Evolutionary conservation across 331 rosid genomes (phyloP).

Genomic region (Arachis monticola): DNA sequence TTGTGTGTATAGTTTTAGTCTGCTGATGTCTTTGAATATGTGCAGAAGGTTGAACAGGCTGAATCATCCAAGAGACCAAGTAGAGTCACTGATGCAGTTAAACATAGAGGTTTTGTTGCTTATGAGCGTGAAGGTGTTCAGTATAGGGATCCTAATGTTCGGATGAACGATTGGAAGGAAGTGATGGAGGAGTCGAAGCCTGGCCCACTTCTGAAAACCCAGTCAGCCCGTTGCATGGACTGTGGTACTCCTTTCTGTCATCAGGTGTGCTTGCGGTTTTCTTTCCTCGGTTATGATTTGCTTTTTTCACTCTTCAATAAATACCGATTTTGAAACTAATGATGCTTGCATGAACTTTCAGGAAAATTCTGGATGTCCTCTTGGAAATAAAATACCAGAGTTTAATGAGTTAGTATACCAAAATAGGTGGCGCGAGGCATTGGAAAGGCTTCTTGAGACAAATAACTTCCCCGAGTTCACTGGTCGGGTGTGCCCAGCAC

Average conservation of each 20-base stretch:
- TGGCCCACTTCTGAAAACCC: constrained; percentile 96
- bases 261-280: constrained; percentile 62
- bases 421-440: constrained; percentile 96
- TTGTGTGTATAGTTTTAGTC: not conserved
- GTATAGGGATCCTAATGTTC: constrained; percentile 85
- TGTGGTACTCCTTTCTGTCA: constrained; percentile 97
- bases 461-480: constrained; percentile 98
- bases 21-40: constrained; percentile 43
- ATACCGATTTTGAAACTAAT: constrained; percentile 12
- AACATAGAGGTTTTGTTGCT: constrained; percentile 88
- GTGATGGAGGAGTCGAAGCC: constrained; percentile 93
- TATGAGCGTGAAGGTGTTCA: constrained; percentile 96
- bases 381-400: constrained; percentile 97
- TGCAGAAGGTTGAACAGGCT: constrained; percentile 44
- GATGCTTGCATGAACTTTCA: constrained; percentile 47
- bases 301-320: constrained; percentile 7
- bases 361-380: constrained; percentile 98
- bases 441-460: constrained; percentile 94
- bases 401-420: constrained; percentile 95
- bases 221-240: constrained; percentile 99
- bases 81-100: constrained; percentile 68
- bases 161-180: constrained; percentile 90
- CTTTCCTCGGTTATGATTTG: not conserved
- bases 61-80: constrained; percentile 71
- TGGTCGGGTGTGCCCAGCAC: constrained; percentile 97